Base-by-base conservation (phyloP, 139 green algal genomes). In the Mesotaenium endlicherianum region DNA sequence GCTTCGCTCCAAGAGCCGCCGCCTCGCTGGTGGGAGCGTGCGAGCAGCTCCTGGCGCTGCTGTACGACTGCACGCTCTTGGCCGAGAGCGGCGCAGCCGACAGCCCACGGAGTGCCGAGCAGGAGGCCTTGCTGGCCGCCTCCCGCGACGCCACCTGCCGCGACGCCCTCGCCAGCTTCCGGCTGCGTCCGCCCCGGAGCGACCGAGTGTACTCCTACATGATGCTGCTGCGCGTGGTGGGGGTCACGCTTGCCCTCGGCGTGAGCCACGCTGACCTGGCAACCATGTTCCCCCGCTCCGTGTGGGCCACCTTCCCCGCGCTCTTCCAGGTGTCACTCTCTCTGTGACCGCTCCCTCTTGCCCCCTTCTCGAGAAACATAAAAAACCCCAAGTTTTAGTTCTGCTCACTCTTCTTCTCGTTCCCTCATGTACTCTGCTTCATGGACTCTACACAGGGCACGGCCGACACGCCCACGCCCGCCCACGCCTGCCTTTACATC, bases 41-140 rank as follows among this genome's bases (percentile, higher is more conserved):
- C 49, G 79, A 85, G 43, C 79, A 85, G 70, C 75, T 85, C 38
- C 43, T 82, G 16, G 79, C 75, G 0, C 69, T 85, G 20, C 79
- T 85, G 3, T 85, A 83, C 55, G 70, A 85, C 79, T 85, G 79
- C 71, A 44, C 44, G 2, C 36, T 78, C 14, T 50, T 83, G 36
- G 31, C 80, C 3, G 70, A 83, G 47, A 26, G 45, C 14, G 71
- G 49, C 20, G 50, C 55, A 36, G 53, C 31, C n/a, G 40, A 38
- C 26, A 57, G 59, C 38, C 38, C 17, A 2, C n/a, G 26, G 20
- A 42, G 16, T 14, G 50, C 30, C 3, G 38, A 70, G n/a, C 20
- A 30, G 3, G 80, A 86, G 17, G 70, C 57, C 1, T 53, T 53
- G 20, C 20, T 86, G 30, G 68, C 69, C 5, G 41, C 45, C 31